These are phyloP conservation scores for Metarhizium anisopliae DNA, from an alignment of 2,329 filamentous ascomycete species.

Conservation along the genomic window DNA sequence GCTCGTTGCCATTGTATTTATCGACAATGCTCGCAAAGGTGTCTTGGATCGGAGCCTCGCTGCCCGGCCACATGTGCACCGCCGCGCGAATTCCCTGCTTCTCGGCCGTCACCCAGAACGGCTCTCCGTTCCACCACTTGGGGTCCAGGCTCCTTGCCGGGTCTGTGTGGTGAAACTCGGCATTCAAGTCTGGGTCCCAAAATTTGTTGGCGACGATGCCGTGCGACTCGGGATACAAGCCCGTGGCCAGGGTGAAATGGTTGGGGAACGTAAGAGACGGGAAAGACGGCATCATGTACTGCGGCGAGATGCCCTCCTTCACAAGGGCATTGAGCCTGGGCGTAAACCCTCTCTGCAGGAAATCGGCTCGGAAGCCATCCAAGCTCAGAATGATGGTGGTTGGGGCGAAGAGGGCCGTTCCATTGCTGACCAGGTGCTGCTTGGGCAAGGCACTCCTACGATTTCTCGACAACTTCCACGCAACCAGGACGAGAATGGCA, in stretches of 20 bases:
- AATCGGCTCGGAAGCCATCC: conserved; percentile 93
- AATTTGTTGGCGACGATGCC: conserved; percentile 92
- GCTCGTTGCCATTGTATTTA: conserved; percentile 71
- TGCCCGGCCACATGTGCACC: conserved; percentile 98
- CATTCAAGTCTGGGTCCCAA: conserved; percentile 70
- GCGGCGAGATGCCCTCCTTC: conserved; percentile 75
- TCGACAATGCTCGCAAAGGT: conserved; percentile 74
- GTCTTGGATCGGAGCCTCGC: conserved; percentile 74
- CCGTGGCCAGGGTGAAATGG: conserved; percentile 88
- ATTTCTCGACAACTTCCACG: conserved; percentile 49
- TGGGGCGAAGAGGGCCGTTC: conserved; percentile 78
- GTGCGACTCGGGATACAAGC: conserved; percentile 85
- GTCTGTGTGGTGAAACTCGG: conserved; percentile 85
- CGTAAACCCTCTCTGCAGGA: conserved; percentile 73
- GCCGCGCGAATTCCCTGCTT: conserved; percentile 67
- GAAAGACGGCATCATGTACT: conserved; percentile 90
- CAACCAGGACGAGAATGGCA: conserved; percentile 44
- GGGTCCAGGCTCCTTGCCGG: conserved; percentile 65
- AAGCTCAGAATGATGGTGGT: conserved; percentile 91
- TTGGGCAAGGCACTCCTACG: conserved; percentile 24
- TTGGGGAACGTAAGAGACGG: conserved; percentile 96
- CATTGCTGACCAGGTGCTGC: conserved; percentile 55
- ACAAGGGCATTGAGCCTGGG: conserved; percentile 74
- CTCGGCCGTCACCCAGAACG: conserved; percentile 90
- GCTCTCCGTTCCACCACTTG: conserved; percentile 94